phyloP scores from a whole-genome alignment of 2,329 filamentous ascomycete species.

The Alternaria metachromatica region DNA sequence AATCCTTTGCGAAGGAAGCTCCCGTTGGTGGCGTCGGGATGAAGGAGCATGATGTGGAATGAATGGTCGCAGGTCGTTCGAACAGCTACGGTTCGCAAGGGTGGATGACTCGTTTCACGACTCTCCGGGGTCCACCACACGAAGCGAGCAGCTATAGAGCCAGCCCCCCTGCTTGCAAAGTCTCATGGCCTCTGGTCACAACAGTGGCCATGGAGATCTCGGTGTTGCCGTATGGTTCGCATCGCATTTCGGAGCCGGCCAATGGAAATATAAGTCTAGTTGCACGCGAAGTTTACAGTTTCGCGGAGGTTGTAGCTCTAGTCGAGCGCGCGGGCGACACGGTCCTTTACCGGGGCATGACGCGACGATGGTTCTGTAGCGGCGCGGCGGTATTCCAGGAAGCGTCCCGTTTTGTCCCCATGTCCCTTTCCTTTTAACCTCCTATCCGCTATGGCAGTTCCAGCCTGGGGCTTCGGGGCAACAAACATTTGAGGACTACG shows the following conservation, averaged over 20 bases:
- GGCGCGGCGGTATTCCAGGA: background rate
- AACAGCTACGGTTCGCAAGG: conserved; percentile 1
- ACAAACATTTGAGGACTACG: conserved; percentile 12
- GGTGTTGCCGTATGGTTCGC: conserved; percentile 15
- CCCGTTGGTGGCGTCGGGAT: conserved; percentile 10
- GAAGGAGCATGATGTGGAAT: background rate
- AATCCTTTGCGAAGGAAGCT: background rate
- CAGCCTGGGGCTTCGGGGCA: conserved; percentile 5
- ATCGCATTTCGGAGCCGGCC: background rate
- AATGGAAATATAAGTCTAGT: background rate
- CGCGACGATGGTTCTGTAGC: conserved; percentile 2
- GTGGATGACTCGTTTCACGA: conserved; percentile 1
- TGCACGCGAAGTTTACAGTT: background rate
- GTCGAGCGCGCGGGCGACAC: background rate
- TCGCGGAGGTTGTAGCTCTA: background rate
- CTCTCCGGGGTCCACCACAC: background rate
- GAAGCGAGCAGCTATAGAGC: conserved; percentile 8
- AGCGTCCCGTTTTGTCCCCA: background rate
- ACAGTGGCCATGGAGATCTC: conserved; percentile 3
- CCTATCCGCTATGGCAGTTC: background rate
- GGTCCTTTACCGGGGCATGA: conserved; percentile 1
- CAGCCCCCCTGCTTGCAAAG: conserved; percentile 5
- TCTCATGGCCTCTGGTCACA: conserved; percentile 6
- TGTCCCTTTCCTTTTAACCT: conserved; percentile 1
- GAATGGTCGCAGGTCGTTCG: background rate